phyloP scores from a whole-genome alignment of 306 rosid species.

The Potentilla sterilis region DNA sequence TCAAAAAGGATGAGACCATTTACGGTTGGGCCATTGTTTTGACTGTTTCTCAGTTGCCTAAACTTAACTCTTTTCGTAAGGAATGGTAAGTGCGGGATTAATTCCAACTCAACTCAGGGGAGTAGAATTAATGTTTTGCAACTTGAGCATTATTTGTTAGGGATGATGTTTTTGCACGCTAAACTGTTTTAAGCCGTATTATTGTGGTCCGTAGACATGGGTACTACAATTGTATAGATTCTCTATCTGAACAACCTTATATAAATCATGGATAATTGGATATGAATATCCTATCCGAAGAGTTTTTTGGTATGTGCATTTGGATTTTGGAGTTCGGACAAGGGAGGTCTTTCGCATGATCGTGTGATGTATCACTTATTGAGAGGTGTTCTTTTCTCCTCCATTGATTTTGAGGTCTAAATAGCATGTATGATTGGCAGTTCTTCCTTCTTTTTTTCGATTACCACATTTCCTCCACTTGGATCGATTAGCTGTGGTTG shows the following conservation, averaged over 20 bases:
- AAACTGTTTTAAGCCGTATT: neutral
- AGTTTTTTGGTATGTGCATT: neutral
- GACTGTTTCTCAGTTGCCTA: neutral
- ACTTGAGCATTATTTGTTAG: neutral
- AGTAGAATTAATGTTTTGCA: neutral
- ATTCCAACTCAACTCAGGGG: no score
- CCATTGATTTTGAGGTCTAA: neutral
- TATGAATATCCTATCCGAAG: neutral
- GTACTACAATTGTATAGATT: neutral
- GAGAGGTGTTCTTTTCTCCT: neutral
- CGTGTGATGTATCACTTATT: neutral
- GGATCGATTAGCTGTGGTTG: neutral
- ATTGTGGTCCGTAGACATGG: neutral
- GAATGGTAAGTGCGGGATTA: no score
- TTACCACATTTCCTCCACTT: neutral
- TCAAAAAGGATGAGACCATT: neutral
- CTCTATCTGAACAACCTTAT: neutral
- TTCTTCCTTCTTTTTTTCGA: neutral
- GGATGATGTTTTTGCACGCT: neutral
- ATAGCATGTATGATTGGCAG: neutral
- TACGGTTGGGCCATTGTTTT: neutral
- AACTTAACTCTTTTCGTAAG: no score
- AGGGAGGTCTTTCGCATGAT: neutral
- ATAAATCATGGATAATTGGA: neutral
- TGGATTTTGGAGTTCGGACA: slow-evolving; percentile 1